Conservation (phyloP, 495 filamentous ascomycete genomes). For the Tuber magnatum region DNA sequence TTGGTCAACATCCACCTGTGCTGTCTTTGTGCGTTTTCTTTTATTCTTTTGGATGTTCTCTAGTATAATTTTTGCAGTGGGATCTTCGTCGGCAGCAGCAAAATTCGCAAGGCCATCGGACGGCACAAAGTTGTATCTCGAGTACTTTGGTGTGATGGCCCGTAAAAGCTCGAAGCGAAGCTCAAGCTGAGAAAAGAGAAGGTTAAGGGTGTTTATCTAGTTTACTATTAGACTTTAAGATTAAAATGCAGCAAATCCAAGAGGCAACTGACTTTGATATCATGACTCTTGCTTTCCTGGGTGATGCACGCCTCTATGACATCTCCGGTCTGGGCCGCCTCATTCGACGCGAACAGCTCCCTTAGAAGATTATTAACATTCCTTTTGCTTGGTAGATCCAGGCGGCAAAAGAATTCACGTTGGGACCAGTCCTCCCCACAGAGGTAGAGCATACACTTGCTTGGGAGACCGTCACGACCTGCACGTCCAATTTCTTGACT, state of each 20-base stretch:
- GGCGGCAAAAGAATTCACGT: conserved; percentile 51
- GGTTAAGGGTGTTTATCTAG: conserved; percentile 43
- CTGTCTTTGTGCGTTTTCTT: conserved; percentile 39
- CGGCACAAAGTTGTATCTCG: conserved; percentile 47
- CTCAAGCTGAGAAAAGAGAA: conserved; percentile 51
- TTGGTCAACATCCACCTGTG: conserved; percentile 47
- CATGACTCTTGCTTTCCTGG: conserved; percentile 45
- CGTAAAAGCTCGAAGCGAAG: conserved; percentile 51
- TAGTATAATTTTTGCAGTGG: conserved; percentile 28
- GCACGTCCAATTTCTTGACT: conserved; percentile 56
- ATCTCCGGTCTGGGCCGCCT: conserved; percentile 40
- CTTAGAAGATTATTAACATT: conserved; percentile 46
- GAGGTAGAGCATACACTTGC: conserved; percentile 52
- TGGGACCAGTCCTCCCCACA: conserved; percentile 49
- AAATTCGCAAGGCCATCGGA: conserved; percentile 29
- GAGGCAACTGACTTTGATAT: conserved; percentile 43
- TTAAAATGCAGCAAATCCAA: conserved; percentile 1
- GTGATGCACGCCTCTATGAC: conserved; percentile 46
- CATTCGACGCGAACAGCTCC: conserved; percentile 44
- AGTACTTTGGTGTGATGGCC: conserved; percentile 52
- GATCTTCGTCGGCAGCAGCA: conserved; percentile 37
- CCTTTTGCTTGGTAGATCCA: conserved; percentile 50
- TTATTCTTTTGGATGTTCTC: conserved; percentile 41
- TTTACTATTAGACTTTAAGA: conserved; percentile 21
- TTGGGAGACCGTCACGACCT: conserved; percentile 49